phyloP scores from a whole-genome alignment of 2,329 filamentous ascomycete genomes.

The Eurotiales sp. region DNA sequence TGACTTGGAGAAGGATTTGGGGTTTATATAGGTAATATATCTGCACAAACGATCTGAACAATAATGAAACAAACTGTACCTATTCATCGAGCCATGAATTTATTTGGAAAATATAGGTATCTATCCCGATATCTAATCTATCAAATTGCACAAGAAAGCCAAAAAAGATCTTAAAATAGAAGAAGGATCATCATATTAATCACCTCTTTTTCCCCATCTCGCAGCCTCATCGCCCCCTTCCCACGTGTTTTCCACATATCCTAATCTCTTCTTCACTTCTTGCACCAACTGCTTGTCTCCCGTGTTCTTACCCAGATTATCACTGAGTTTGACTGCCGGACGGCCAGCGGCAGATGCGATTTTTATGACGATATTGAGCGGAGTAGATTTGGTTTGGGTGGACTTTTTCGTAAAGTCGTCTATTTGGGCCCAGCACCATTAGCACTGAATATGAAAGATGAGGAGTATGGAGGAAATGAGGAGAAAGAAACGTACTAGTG shows the following conservation, averaged over 20 bases:
- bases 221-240: slow-evolving; percentile 75
- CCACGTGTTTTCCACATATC: slow-evolving; percentile 84
- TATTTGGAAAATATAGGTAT: neutral
- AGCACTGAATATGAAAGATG: too few species aligned
- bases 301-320: slow-evolving; percentile 92
- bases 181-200: slow-evolving; percentile 3
- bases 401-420: slow-evolving; percentile 77
- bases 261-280: slow-evolving; percentile 78
- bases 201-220: slow-evolving; percentile 61
- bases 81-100: neutral
- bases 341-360: slow-evolving; percentile 77
- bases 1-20: slow-evolving; percentile 36
- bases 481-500: slow-evolving; percentile 63
- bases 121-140: neutral
- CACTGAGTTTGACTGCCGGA: slow-evolving; percentile 86
- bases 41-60: neutral
- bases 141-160: neutral
- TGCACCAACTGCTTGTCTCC: slow-evolving; percentile 75
- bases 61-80: neutral
- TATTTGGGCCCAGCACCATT: too few species aligned
- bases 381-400: slow-evolving; percentile 77
- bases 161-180: neutral
- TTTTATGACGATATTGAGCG: slow-evolving; percentile 98
- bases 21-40: slow-evolving; percentile 18
- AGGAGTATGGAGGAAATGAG: neutral